Evolutionary conservation across 164 flowering plant species (phyloP).

Genomic region (Taxillus chinensis): DNA sequence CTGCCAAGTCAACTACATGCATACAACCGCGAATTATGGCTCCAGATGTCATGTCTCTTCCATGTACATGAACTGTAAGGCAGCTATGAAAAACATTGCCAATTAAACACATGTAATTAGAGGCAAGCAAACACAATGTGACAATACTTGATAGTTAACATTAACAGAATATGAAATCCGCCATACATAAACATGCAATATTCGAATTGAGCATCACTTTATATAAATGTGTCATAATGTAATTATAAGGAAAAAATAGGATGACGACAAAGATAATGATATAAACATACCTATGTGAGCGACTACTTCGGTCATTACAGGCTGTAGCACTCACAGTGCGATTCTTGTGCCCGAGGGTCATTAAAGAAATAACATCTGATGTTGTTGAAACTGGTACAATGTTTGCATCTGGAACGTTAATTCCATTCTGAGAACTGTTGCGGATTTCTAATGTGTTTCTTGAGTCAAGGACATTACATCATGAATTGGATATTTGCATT

Average conservation of each 20-base stretch:
- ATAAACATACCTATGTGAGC: conserved; percentile 47
- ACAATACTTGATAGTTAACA: too few species aligned
- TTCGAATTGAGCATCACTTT: too few species aligned
- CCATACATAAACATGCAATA: too few species aligned
- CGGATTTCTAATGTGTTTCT: conserved; percentile 46
- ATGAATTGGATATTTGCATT: not conserved
- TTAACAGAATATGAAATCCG: too few species aligned
- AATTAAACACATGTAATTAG: not conserved
- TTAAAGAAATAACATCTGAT: conserved; percentile 46
- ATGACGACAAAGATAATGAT: not conserved
- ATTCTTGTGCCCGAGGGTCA: conserved; percentile 51
- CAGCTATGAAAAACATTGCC: conserved; percentile 37
- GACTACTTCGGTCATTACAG: conserved; percentile 60
- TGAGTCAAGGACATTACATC: conserved; percentile 26
- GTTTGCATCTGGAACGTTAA: conserved; percentile 60
- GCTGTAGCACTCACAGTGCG: conserved; percentile 63
- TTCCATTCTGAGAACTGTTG: conserved; percentile 46
- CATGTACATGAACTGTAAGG: conserved; percentile 79
- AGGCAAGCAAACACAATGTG: not conserved
- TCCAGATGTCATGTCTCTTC: conserved; percentile 59
- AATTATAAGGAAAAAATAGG: too few species aligned
- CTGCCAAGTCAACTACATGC: conserved; percentile 88
- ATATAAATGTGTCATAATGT: too few species aligned
- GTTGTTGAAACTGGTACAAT: conserved; percentile 50
- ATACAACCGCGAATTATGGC: conserved; percentile 50